Percentiles rank a stretch among this genome's conserved stretches.
phyloP scores from a whole-genome alignment of 2,329 filamentous ascomycete genomes.

The Amylocarpus encephaloides region DNA sequence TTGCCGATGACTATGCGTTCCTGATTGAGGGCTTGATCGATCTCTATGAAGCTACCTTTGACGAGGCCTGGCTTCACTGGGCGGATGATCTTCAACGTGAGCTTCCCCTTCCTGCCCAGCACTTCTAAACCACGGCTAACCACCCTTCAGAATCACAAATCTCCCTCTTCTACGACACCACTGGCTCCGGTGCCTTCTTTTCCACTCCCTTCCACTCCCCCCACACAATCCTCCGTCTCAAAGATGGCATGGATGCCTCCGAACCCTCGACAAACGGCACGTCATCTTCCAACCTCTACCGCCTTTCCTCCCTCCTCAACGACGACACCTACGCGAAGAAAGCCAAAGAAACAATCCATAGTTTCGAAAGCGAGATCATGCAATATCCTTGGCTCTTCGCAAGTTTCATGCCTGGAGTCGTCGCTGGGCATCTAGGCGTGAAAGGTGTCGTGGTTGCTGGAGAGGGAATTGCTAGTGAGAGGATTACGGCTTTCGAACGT shows the following conservation, averaged over 20 bases:
- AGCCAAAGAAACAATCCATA: slow-evolving; percentile 68
- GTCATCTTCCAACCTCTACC: slow-evolving; percentile 80
- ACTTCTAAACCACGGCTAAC: too few species aligned
- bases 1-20: slow-evolving; percentile 94
- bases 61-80: slow-evolving; percentile 70
- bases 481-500: slow-evolving; percentile 32
- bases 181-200: slow-evolving; percentile 57
- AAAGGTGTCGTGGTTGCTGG: slow-evolving; percentile 47
- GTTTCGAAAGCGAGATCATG: slow-evolving; percentile 85
- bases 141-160: slow-evolving; percentile 60
- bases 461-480: slow-evolving; percentile 16
- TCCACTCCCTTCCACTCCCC: slow-evolving; percentile 56
- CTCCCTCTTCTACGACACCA: slow-evolving; percentile 66
- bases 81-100: slow-evolving; percentile 73
- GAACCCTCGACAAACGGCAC: slow-evolving; percentile 87
- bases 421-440: slow-evolving; percentile 63
- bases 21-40: slow-evolving; percentile 76
- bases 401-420: slow-evolving; percentile 68
- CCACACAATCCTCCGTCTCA: slow-evolving; percentile 76
- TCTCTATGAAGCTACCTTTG: slow-evolving; percentile 75
- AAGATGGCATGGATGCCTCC: slow-evolving; percentile 91
- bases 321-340: slow-evolving; percentile 56
- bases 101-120: slow-evolving; percentile 16
- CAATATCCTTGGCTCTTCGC: slow-evolving; percentile 92
- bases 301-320: slow-evolving; percentile 63